A percentile compares a stretch with the other conserved stretches of the same genome.
Evolutionary conservation across 2,329 filamentous ascomycete species (phyloP).

Genomic region (Xylaria arbuscula): DNA sequence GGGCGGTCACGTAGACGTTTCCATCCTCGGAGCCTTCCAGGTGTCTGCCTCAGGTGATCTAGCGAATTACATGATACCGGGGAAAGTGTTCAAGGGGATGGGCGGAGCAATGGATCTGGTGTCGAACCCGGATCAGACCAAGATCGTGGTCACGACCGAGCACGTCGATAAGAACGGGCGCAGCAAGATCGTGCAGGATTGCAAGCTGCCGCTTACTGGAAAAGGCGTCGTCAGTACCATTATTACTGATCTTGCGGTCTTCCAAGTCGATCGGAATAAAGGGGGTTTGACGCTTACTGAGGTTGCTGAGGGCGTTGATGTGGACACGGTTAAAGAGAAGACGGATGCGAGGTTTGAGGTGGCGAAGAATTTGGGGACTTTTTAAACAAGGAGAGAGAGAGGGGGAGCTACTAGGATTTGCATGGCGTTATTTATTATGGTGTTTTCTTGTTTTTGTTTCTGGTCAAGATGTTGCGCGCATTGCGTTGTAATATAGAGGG

Average conservation of each 20-base stretch:
- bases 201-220: slow-evolving; percentile 73
- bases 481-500: slow-evolving; percentile 2
- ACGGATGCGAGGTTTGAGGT: slow-evolving; percentile 76
- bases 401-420: no score
- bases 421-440: neutral
- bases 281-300: slow-evolving; percentile 76
- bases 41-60: slow-evolving; percentile 82
- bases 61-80: slow-evolving; percentile 91
- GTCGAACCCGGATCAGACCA: slow-evolving; percentile 76
- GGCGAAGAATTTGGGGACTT: slow-evolving; percentile 64
- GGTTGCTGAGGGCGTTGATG: slow-evolving; percentile 73
- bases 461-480: neutral
- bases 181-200: slow-evolving; percentile 73
- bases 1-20: slow-evolving; percentile 84
- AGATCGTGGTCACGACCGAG: slow-evolving; percentile 77
- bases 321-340: slow-evolving; percentile 76
- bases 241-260: slow-evolving; percentile 79
- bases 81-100: slow-evolving; percentile 90
- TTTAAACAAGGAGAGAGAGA: slow-evolving; percentile 45
- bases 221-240: slow-evolving; percentile 76
- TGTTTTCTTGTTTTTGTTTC: neutral
- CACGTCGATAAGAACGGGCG: slow-evolving; percentile 76
- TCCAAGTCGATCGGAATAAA: slow-evolving; percentile 72
- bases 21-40: slow-evolving; percentile 84
- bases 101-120: slow-evolving; percentile 81